Conservation (phyloP, 306 rosid genomes). For the Prunus mira region DNA sequence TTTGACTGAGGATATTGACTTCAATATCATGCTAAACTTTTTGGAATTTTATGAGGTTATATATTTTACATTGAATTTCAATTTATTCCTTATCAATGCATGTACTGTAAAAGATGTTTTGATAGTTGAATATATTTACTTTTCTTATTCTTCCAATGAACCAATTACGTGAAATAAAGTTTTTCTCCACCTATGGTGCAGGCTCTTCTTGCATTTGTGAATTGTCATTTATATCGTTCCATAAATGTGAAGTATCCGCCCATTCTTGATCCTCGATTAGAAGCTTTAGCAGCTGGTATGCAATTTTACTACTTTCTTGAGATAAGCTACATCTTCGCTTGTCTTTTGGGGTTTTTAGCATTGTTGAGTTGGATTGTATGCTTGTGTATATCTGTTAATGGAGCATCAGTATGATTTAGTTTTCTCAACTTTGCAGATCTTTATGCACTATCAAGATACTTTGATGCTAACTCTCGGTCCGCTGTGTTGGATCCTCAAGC, state of each 20-base stretch:
- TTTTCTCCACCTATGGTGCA: conserved; percentile 21
- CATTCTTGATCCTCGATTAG: conserved; percentile 69
- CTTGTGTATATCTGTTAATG: background rate
- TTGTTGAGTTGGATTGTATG: background rate
- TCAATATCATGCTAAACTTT: conserved; percentile 65
- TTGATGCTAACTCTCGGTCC: conserved; percentile 39
- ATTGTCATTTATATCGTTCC: conserved; percentile 71
- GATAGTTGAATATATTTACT: background rate
- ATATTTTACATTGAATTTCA: background rate
- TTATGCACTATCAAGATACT: conserved; percentile 75
- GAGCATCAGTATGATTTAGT: background rate
- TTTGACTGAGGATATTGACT: conserved; percentile 72
- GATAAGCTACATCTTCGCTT: background rate
- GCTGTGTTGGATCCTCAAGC: conserved; percentile 42
- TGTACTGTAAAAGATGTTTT: background rate
- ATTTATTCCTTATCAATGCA: background rate
- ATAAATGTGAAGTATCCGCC: conserved; percentile 86
- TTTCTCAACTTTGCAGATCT: conserved; percentile 47
- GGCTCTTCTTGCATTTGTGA: conserved; percentile 77
- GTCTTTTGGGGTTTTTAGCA: background rate
- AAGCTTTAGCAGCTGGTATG: conserved; percentile 79
- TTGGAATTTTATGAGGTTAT: conserved; percentile 78
- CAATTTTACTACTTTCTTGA: background rate
- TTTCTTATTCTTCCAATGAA: background rate
- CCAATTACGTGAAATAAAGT: background rate